A percentile compares a stretch with the other conserved stretches of the same genome.
phyloP scores from a whole-genome alignment of 169 alveolate genomes.

The Plasmodium gallinaceum region DNA sequence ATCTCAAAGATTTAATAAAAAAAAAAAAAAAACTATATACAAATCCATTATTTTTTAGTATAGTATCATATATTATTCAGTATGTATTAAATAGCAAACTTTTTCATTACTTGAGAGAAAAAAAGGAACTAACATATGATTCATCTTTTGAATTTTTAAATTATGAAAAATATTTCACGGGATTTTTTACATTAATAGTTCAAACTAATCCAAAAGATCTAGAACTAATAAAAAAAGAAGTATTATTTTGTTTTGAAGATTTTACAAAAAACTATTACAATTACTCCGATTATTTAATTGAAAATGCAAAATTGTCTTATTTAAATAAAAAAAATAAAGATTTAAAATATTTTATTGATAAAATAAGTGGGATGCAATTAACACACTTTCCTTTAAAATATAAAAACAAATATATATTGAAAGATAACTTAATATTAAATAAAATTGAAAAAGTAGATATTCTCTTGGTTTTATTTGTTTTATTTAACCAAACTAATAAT shows the following conservation, averaged over 20 bases:
- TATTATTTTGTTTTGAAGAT: constrained; percentile 38
- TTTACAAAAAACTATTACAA: constrained; percentile 58
- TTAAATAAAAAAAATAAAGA: constrained; percentile 76
- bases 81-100: constrained; percentile 63
- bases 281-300: constrained; percentile 70
- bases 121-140: constrained; percentile 89
- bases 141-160: constrained; percentile 86
- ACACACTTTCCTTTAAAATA: constrained; percentile 62
- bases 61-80: constrained; percentile 55
- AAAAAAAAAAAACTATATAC: constrained; percentile 79
- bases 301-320: constrained; percentile 55
- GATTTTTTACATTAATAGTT: constrained; percentile 84
- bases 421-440: constrained; percentile 58
- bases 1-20: constrained; percentile 80
- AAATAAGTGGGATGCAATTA: constrained; percentile 65
- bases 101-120: constrained; percentile 84
- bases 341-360: constrained; percentile 62
- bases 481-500: constrained; percentile 51
- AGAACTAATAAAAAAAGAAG: constrained; percentile 79
- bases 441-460: constrained; percentile 63
- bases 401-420: constrained; percentile 43
- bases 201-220: constrained; percentile 85
- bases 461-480: constrained; percentile 42
- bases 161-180: constrained; percentile 86
- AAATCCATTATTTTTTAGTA: constrained; percentile 56